These are phyloP conservation scores for Chlamydomonas urium DNA, from an alignment of 139 green algal genomes.

Conservation along the genomic window DNA sequence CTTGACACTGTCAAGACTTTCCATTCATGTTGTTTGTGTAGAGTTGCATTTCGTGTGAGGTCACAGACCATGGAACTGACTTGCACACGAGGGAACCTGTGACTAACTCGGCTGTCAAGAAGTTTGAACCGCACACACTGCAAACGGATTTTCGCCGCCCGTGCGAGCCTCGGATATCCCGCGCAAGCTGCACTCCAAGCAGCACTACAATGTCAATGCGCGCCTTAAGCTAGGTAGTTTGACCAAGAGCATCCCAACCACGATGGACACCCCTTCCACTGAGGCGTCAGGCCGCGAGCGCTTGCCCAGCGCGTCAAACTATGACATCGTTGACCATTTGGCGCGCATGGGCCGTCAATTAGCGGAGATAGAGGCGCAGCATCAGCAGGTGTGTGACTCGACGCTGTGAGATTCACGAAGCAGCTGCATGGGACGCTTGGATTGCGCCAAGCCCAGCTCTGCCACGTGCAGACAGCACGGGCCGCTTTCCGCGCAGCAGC, in stretches of 20 bases:
- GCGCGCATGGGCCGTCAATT: conserved; percentile 1
- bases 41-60: neutral
- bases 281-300: neutral
- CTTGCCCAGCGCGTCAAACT: neutral
- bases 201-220: neutral
- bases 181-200: too few relatives aligned
- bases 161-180: too few relatives aligned
- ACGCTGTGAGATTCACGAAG: neutral
- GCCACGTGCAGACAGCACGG: neutral
- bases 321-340: neutral
- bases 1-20: neutral
- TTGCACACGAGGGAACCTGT: neutral
- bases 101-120: too few relatives aligned
- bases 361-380: conserved; percentile 10
- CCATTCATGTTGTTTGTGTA: neutral
- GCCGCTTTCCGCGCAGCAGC: neutral
- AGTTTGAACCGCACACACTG: too few relatives aligned
- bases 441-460: neutral
- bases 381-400: conserved; percentile 4
- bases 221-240: too few relatives aligned
- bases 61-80: too few relatives aligned
- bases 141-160: too few relatives aligned
- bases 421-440: neutral
- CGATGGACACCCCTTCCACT: neutral
- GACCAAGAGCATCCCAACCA: too few relatives aligned